Evolutionary conservation across 1,139 yeast species (phyloP).

Genomic region (Nakaseomyces kungkrabaensis): DNA sequence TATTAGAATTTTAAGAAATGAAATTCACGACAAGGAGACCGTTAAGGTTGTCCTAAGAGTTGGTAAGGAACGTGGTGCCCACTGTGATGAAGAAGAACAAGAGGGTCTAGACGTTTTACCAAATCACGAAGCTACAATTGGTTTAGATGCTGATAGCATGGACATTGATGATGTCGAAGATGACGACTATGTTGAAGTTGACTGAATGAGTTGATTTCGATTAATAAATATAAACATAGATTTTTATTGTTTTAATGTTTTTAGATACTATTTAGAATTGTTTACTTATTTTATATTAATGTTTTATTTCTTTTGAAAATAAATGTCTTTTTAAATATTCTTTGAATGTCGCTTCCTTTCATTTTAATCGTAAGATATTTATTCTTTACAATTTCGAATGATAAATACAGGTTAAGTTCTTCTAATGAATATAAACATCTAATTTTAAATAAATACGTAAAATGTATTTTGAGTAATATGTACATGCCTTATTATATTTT

Average conservation of each 20-base stretch:
- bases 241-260: neutral
- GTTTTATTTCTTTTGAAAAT: no score
- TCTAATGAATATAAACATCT: neutral
- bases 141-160: conserved; percentile 31
- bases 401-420: no score
- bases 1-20: conserved; percentile 75
- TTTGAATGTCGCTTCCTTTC: neutral
- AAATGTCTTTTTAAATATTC: neutral
- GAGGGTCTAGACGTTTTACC: conserved; percentile 73
- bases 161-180: conserved; percentile 16
- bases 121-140: conserved; percentile 60
- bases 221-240: neutral
- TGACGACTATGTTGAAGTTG: conserved; percentile 1
- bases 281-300: no score
- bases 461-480: neutral
- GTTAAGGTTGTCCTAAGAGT: conserved; percentile 51
- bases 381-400: no score
- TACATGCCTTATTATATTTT: neutral
- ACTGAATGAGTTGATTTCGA: neutral
- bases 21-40: conserved; percentile 76
- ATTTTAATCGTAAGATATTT: no score
- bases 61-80: conserved; percentile 71
- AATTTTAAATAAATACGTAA: no score
- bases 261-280: neutral
- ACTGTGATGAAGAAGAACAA: conserved; percentile 43